phyloP scores from a whole-genome alignment of 495 filamentous ascomycete species.

The Geopyxis carbonaria region DNA sequence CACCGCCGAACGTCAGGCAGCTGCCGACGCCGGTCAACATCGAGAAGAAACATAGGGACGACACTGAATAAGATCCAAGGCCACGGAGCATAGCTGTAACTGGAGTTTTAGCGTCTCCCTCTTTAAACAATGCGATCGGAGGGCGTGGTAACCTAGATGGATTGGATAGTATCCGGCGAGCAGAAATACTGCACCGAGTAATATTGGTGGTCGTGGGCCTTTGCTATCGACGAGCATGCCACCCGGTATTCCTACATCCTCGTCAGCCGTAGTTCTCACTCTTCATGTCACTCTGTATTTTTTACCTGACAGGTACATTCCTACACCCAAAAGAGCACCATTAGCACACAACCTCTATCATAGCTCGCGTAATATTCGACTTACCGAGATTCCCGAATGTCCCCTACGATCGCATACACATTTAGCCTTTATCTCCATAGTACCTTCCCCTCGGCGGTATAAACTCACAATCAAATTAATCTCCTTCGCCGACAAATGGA shows the following conservation, averaged over 20 bases:
- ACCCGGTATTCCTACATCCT: slow-evolving; percentile 54
- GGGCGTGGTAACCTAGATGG: slow-evolving; percentile 47
- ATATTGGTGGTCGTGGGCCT: slow-evolving; percentile 59
- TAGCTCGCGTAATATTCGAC: slow-evolving; percentile 28
- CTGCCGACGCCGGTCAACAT: slow-evolving; percentile 75
- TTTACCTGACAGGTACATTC: slow-evolving; percentile 4
- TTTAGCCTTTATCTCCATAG: slow-evolving; percentile 2
- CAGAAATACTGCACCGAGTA: slow-evolving; percentile 54
- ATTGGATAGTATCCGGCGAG: slow-evolving; percentile 69
- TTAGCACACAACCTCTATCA: slow-evolving; percentile 2
- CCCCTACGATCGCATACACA: slow-evolving; percentile 37
- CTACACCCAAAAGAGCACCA: slow-evolving; percentile 2
- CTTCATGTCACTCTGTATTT: slow-evolving; percentile 18
- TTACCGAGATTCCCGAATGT: slow-evolving; percentile 87
- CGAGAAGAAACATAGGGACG: slow-evolving; percentile 60
- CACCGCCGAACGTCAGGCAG: slow-evolving; percentile 67
- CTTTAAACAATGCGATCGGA: no score
- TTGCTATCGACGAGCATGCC: slow-evolving; percentile 73
- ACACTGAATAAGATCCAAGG: slow-evolving; percentile 45
- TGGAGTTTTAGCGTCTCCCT: not conserved
- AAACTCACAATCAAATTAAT: slow-evolving; percentile 66
- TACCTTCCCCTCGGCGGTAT: slow-evolving; percentile 3
- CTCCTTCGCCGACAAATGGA: slow-evolving; percentile 76
- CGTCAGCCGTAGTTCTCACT: slow-evolving; percentile 16
- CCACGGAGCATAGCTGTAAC: slow-evolving; percentile 34